Conservation (phyloP, 2,329 filamentous ascomycete genomes). For the Ophiostoma perfectum region DNA sequence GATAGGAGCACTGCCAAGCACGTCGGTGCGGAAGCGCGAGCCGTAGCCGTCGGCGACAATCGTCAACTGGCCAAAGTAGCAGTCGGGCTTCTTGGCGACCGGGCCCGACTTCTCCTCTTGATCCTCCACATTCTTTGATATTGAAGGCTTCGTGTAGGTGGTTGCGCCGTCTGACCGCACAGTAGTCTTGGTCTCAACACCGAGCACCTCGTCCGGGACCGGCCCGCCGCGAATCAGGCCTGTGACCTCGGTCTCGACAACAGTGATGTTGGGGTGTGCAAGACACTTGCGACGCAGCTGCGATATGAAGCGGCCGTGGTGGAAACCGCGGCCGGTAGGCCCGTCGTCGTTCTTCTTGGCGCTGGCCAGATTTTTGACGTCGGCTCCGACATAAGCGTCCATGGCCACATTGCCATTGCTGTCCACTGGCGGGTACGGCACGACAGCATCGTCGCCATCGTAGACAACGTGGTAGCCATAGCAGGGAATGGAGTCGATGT, state of each 20-base stretch:
- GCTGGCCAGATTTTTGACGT: not conserved
- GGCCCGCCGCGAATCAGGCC: slow-evolving; percentile 66
- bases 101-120: slow-evolving; percentile 8
- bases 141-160: slow-evolving; percentile 33
- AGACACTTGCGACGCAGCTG: slow-evolving; percentile 71
- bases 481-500: slow-evolving; percentile 77
- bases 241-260: slow-evolving; percentile 83
- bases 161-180: slow-evolving; percentile 39
- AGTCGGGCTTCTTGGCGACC: slow-evolving; percentile 53
- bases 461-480: slow-evolving; percentile 86
- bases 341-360: slow-evolving; percentile 21
- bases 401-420: slow-evolving; percentile 40
- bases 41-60: slow-evolving; percentile 89
- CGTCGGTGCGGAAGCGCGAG: slow-evolving; percentile 82
- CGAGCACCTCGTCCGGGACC: slow-evolving; percentile 65
- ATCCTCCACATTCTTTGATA: slow-evolving; percentile 25
- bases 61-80: slow-evolving; percentile 83
- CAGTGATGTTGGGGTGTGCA: slow-evolving; percentile 73
- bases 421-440: slow-evolving; percentile 70
- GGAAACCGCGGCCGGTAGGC: slow-evolving; percentile 75
- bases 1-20: slow-evolving; percentile 60
- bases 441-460: slow-evolving; percentile 63
- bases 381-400: slow-evolving; percentile 13
- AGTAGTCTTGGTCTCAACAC: slow-evolving; percentile 68
- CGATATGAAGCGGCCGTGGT: slow-evolving; percentile 89